These are phyloP conservation scores for Xylariales sp. DNA, from an alignment of 2,329 filamentous ascomycete species.

Conservation along the genomic window DNA sequence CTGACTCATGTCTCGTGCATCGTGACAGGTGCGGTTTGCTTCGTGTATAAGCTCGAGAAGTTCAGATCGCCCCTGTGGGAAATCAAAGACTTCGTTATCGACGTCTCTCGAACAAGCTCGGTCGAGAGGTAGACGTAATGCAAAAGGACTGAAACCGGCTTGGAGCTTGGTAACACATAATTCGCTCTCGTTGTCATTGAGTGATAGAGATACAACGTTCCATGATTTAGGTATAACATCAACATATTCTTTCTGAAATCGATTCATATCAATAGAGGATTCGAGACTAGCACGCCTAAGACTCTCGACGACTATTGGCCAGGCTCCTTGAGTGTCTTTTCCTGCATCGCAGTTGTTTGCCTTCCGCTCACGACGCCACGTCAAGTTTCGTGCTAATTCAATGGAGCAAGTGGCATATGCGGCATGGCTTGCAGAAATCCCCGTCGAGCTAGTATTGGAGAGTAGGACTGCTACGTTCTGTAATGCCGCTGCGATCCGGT, in stretches of 20 bases:
- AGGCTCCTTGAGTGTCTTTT: conserved; percentile 51
- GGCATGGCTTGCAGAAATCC: conserved; percentile 60
- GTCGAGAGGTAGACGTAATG: conserved; percentile 86
- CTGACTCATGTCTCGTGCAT: conserved; percentile 74
- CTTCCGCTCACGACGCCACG: conserved; percentile 73
- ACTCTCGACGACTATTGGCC: conserved; percentile 52
- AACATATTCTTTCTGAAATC: conserved; percentile 83
- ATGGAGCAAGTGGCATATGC: conserved; percentile 71
- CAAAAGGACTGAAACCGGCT: conserved; percentile 80
- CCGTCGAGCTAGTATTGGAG: conserved; percentile 67
- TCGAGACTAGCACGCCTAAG: conserved; percentile 58
- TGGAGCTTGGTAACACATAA: conserved; percentile 90
- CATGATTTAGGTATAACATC: conserved; percentile 86
- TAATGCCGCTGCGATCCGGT: conserved; percentile 71
- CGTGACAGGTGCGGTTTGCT: conserved; percentile 87
- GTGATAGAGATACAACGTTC: conserved; percentile 85
- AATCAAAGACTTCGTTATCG: conserved; percentile 83
- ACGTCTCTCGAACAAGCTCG: conserved; percentile 83
- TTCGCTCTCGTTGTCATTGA: conserved; percentile 85
- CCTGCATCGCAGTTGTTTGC: conserved; percentile 58
- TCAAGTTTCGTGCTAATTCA: conserved; percentile 77
- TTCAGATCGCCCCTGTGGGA: conserved; percentile 81
- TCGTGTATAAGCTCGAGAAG: conserved; percentile 83
- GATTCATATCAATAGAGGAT: conserved; percentile 63
- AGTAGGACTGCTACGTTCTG: conserved; percentile 74